These are phyloP conservation scores for Lagenaria siceraria DNA, from an alignment of 306 rosid genomes.

Conservation along the genomic window DNA sequence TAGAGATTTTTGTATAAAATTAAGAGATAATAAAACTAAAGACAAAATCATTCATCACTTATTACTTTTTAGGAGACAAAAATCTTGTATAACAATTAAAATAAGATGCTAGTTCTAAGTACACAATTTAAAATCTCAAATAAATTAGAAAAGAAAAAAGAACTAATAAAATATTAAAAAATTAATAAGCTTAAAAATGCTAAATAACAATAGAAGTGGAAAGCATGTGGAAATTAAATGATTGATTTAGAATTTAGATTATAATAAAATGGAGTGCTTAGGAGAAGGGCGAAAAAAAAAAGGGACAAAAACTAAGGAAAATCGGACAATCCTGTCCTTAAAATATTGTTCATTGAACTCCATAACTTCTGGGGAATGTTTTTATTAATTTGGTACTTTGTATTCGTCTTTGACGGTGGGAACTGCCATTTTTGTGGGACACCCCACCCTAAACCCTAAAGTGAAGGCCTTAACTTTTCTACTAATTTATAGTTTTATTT, in stretches of 20 bases:
- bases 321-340: not conserved
- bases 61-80: too few species aligned
- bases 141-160: too few species aligned
- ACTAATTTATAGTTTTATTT: not conserved
- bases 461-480: not conserved
- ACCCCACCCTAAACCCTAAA: not conserved
- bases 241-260: not conserved
- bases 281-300: not conserved
- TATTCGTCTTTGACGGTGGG: not conserved
- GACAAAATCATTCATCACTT: too few species aligned
- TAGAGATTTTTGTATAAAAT: not conserved
- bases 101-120: too few species aligned
- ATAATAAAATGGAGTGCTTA: not conserved
- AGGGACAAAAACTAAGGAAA: not conserved
- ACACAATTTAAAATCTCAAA: too few species aligned
- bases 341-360: not conserved
- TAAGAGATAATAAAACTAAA: too few species aligned
- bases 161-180: not conserved
- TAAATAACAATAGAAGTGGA: not conserved
- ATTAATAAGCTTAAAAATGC: not conserved
- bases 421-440: not conserved
- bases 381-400: not conserved
- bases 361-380: not conserved
- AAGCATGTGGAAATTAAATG: not conserved
- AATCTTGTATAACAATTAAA: too few species aligned